These are phyloP conservation scores for Acanthamoeba divionensis DNA, from an alignment of 208 protist species.

Conservation along the genomic window DNA sequence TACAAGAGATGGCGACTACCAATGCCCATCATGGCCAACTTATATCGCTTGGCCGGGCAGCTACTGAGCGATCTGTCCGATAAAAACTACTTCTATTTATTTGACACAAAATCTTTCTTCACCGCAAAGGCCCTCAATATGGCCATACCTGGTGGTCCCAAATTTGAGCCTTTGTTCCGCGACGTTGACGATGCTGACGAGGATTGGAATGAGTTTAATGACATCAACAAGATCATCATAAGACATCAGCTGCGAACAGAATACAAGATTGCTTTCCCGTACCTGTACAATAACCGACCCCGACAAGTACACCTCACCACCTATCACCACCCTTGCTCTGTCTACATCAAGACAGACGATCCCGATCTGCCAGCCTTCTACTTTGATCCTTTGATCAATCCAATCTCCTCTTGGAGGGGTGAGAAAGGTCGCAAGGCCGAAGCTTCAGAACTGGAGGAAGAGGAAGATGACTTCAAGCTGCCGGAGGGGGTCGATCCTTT, in stretches of 20 bases:
- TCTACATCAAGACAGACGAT: slow-evolving; percentile 90
- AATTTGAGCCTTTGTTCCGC: slow-evolving; percentile 95
- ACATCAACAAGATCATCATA: slow-evolving; percentile 99
- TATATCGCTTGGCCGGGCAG: slow-evolving; percentile 91
- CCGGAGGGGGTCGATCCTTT: slow-evolving; percentile 80
- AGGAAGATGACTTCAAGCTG: slow-evolving; percentile 80
- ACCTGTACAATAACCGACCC: slow-evolving; percentile 97
- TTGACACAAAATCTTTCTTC: slow-evolving; percentile 98
- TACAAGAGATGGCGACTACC: slow-evolving; percentile 95
- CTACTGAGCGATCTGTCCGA: slow-evolving; percentile 92
- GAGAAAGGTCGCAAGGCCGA: background rate
- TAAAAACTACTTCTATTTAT: slow-evolving; percentile 99
- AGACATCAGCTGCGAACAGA: slow-evolving; percentile 98
- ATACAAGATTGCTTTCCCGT: slow-evolving; percentile 99
- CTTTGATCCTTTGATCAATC: slow-evolving; percentile 97
- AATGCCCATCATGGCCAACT: slow-evolving; percentile 92
- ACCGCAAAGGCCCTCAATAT: slow-evolving; percentile 99
- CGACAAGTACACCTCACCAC: slow-evolving; percentile 86
- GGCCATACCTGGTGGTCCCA: slow-evolving; percentile 98
- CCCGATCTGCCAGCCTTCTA: slow-evolving; percentile 97
- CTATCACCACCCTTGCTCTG: slow-evolving; percentile 92
- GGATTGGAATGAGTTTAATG: slow-evolving; percentile 99
- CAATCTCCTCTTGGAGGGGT: slow-evolving; percentile 85
- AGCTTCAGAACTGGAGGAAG: background rate
- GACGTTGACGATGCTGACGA: slow-evolving; percentile 88